Percentiles rank a stretch among this genome's conserved stretches.
These are phyloP conservation scores for Alternaria consortialis DNA, from an alignment of 2,329 filamentous ascomycete species.

Conservation along the genomic window DNA sequence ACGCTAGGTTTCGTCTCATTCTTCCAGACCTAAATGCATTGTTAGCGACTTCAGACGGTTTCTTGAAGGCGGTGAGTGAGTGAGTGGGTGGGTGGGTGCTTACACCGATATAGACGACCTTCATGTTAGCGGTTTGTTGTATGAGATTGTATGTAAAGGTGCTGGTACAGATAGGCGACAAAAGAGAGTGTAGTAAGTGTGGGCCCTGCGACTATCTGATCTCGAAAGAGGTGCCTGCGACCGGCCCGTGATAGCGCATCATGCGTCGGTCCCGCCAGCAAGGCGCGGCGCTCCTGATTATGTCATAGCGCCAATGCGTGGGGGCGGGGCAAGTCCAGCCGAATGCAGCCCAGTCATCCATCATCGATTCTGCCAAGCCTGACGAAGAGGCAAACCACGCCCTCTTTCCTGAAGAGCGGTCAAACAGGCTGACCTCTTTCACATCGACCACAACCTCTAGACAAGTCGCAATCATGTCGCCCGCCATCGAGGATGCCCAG, in stretches of 20 bases:
- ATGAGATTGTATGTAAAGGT: too few relatives aligned
- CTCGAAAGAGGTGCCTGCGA: not conserved
- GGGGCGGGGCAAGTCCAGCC: slow-evolving; percentile 36
- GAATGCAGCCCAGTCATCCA: slow-evolving; percentile 16
- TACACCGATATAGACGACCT: slow-evolving; percentile 89
- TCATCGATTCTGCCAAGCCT: slow-evolving; percentile 25
- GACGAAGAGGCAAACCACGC: slow-evolving; percentile 5
- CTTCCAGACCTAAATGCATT: slow-evolving; percentile 72
- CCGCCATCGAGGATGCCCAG: slow-evolving; percentile 56
- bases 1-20: slow-evolving; percentile 78
- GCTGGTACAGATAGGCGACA: too few relatives aligned
- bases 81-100: slow-evolving; percentile 45
- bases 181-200: not conserved
- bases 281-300: slow-evolving; percentile 19
- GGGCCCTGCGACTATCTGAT: not conserved
- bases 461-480: slow-evolving; percentile 44
- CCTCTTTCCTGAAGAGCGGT: not conserved
- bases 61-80: too few relatives aligned
- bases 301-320: slow-evolving; percentile 30
- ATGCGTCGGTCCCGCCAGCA: slow-evolving; percentile 9
- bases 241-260: slow-evolving; percentile 3
- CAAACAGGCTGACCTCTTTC: not conserved
- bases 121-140: slow-evolving; percentile 65
- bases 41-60: not conserved
- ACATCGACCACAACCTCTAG: not conserved